phyloP scores from a whole-genome alignment of 2,329 filamentous ascomycete genomes.

The Hymenoscyphus infarciens region DNA sequence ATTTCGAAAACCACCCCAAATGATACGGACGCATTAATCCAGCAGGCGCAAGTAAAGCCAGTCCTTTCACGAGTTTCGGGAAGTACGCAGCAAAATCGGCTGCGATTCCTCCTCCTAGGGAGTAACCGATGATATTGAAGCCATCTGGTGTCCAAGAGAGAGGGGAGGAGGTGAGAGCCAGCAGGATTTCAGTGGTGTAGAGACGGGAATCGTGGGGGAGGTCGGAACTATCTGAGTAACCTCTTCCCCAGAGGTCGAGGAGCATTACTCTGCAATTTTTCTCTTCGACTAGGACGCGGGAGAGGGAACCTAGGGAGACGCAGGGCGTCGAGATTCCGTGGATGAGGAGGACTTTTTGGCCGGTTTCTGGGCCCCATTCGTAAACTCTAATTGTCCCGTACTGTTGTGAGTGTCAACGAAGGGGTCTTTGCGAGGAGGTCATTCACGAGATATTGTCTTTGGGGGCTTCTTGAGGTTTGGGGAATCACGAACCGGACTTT shows the following conservation, averaged over 20 bases:
- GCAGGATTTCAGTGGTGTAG: conserved; percentile 62
- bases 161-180: conserved; percentile 61
- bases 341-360: conserved; percentile 69
- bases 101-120: conserved; percentile 71
- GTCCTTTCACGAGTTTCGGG: conserved; percentile 60
- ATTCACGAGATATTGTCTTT: neutral
- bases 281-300: conserved; percentile 56
- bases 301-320: conserved; percentile 63
- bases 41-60: conserved; percentile 75
- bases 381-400: conserved; percentile 72
- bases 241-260: conserved; percentile 74
- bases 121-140: conserved; percentile 76
- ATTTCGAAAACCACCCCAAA: conserved; percentile 47
- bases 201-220: conserved; percentile 60
- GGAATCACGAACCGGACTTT: conserved; percentile 45
- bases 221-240: conserved; percentile 67
- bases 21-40: conserved; percentile 63
- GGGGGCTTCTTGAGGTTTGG: no score
- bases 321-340: conserved; percentile 82
- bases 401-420: conserved; percentile 6
- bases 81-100: conserved; percentile 68
- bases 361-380: conserved; percentile 73
- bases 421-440: neutral
- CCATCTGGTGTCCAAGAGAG: conserved; percentile 50
- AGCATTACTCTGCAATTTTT: conserved; percentile 74